These are phyloP conservation scores for Ilyonectria mors-panacis DNA, from an alignment of 2,329 filamentous ascomycete genomes.

Conservation along the genomic window DNA sequence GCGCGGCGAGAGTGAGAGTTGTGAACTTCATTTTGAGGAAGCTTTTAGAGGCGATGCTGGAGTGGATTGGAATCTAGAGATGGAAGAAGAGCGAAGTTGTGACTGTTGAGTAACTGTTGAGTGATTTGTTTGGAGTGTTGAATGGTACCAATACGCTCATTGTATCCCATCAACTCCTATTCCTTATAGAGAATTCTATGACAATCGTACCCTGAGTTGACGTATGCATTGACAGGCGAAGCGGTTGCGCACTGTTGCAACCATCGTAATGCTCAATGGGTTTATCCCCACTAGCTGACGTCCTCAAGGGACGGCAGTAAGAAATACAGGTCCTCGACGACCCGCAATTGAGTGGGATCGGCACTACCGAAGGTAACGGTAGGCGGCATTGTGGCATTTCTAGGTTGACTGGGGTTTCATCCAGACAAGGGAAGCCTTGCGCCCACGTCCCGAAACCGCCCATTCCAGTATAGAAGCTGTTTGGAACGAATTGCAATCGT, in stretches of 20 bases:
- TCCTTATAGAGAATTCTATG: too few species aligned
- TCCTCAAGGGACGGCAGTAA: not conserved
- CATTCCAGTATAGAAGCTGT: not conserved
- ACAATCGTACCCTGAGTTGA: not conserved
- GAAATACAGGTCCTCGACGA: not conserved
- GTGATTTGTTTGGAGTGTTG: not conserved
- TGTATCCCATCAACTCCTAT: too few species aligned
- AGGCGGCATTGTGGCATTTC: not conserved
- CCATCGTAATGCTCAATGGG: conserved; percentile 22
- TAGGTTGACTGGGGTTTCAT: not conserved
- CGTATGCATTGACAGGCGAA: not conserved
- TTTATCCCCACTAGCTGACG: conserved; percentile 18
- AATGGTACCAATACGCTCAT: not conserved
- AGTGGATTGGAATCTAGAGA: not conserved
- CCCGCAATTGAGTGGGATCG: not conserved
- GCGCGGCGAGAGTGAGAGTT: conserved; percentile 7
- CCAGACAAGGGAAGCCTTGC: not conserved
- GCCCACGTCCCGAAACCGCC: not conserved
- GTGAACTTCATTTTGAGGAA: conserved; percentile 20
- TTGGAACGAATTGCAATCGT: not conserved
- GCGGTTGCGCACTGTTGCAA: not conserved
- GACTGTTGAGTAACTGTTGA: not conserved
- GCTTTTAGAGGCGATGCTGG: too few species aligned
- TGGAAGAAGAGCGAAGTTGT: not conserved
- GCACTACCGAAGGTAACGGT: not conserved